phyloP scores from a whole-genome alignment of 2,329 filamentous ascomycete species.

The Ophiostoma populinum region DNA sequence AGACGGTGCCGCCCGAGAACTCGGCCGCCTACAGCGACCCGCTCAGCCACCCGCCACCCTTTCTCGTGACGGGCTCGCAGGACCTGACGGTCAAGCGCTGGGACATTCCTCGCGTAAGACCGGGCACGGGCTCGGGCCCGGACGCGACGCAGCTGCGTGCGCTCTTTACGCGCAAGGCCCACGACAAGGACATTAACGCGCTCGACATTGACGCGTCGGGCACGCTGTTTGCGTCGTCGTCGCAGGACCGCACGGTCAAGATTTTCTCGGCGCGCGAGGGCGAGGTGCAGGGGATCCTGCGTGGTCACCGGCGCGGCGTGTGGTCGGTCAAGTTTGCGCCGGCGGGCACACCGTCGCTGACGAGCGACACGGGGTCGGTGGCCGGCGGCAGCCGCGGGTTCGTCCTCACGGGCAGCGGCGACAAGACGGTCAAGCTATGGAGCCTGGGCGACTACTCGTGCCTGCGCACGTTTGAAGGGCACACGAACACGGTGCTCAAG shows the following conservation, averaged over 20 bases:
- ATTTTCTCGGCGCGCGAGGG: conserved; percentile 88
- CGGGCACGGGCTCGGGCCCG: conserved; percentile 23
- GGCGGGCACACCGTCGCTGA: conserved; percentile 53
- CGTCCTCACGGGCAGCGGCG: conserved; percentile 77
- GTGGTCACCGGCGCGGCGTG: conserved; percentile 85
- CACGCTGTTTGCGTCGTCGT: conserved; percentile 84
- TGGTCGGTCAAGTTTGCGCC: conserved; percentile 92
- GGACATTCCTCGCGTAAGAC: conserved; percentile 47
- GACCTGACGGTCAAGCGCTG: conserved; percentile 92
- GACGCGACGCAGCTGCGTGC: conserved; percentile 30
- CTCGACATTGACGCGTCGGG: conserved; percentile 61
- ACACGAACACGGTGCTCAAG: conserved; percentile 90
- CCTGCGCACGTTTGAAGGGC: conserved; percentile 84
- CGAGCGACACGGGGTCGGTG: conserved; percentile 53
- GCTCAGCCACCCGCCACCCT: conserved; percentile 62
- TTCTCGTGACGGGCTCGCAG: conserved; percentile 81
- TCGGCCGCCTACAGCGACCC: conserved; percentile 58
- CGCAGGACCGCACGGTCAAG: conserved; percentile 91
- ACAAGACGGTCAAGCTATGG: conserved; percentile 95
- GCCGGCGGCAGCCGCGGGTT: conserved; percentile 53
- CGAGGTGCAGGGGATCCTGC: conserved; percentile 76
- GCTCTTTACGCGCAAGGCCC: conserved; percentile 87
- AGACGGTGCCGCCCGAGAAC: conserved; percentile 45
- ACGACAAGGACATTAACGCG: conserved; percentile 98
- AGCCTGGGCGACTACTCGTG: conserved; percentile 83